Conservation (phyloP, 2,329 filamentous ascomycete genomes). For the Trichoderma asperellum region DNA sequence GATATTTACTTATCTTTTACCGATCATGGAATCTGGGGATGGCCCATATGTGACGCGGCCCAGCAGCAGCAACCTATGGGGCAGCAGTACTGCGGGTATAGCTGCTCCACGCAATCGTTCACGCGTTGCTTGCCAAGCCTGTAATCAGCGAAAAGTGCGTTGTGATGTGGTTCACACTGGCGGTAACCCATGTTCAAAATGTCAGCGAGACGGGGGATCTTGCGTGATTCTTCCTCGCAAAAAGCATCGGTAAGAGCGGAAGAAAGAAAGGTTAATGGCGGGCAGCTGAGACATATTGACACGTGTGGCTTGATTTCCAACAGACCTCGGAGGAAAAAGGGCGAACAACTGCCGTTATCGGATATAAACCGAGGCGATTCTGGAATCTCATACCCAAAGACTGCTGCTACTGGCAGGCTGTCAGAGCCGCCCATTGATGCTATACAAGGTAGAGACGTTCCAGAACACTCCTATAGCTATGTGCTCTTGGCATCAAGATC, state of each 20-base stretch:
- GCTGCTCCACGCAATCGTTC: slow-evolving; percentile 8
- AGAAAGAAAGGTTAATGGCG: background rate
- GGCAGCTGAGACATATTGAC: background rate
- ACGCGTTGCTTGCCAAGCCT: slow-evolving; percentile 7
- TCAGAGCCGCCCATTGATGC: background rate
- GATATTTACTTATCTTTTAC: slow-evolving; percentile 6
- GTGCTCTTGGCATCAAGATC: background rate
- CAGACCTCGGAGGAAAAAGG: slow-evolving; percentile 6
- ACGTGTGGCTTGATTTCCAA: background rate
- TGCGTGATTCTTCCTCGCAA: slow-evolving; percentile 13
- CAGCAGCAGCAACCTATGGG: slow-evolving; percentile 3
- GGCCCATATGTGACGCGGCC: slow-evolving; percentile 1
- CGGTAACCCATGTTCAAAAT: slow-evolving; percentile 11
- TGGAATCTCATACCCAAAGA: background rate
- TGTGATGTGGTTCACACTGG: slow-evolving; percentile 19
- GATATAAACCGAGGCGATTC: background rate
- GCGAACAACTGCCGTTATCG: background rate
- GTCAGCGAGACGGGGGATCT: slow-evolving; percentile 6
- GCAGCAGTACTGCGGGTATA: background rate
- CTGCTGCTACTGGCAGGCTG: background rate
- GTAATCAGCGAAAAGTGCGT: slow-evolving; percentile 19
- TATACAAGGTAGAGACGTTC: background rate
- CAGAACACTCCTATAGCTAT: background rate
- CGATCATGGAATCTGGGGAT: slow-evolving; percentile 19
- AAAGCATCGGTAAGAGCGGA: slow-evolving; percentile 13